Evolutionary conservation across 2,329 filamentous ascomycete genomes (phyloP).

Genomic region (Fusarium floridanum): DNA sequence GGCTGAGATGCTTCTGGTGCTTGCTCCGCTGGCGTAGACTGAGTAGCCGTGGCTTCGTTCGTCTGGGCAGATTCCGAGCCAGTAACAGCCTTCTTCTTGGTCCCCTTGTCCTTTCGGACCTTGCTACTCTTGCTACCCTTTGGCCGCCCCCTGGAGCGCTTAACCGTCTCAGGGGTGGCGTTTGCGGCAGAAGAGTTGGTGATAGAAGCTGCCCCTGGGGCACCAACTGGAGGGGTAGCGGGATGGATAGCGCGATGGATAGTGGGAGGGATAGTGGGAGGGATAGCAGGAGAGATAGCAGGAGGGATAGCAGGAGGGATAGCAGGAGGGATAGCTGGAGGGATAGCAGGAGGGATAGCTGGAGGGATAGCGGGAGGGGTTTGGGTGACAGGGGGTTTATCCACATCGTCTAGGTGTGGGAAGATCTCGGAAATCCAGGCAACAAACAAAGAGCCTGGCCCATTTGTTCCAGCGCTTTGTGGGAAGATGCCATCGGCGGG

Average conservation of each 20-base stretch:
- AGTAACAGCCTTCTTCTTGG: slow-evolving; percentile 56
- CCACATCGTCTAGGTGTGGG: slow-evolving; percentile 53
- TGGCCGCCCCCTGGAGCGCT: slow-evolving; percentile 65
- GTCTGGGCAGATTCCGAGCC: slow-evolving; percentile 7
- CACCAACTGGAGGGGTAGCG: slow-evolving; percentile 4
- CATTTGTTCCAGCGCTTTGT: slow-evolving; percentile 67
- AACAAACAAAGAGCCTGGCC: slow-evolving; percentile 69
- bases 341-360: no score
- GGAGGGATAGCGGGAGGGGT: not conserved
- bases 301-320: not conserved
- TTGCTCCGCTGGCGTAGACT: slow-evolving; percentile 1
- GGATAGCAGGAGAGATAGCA: not conserved
- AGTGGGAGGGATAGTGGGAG: not conserved
- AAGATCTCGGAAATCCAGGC: slow-evolving; percentile 75
- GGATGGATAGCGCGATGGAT: not conserved
- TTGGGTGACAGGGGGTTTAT: slow-evolving; percentile 41
- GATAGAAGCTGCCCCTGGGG: slow-evolving; percentile 14
- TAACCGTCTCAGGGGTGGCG: slow-evolving; percentile 44
- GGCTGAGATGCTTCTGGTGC: slow-evolving; percentile 6
- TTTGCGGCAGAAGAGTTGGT: slow-evolving; percentile 18
- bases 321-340: no score
- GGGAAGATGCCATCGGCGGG: slow-evolving; percentile 67
- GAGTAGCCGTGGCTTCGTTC: slow-evolving; percentile 6
- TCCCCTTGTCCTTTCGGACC: slow-evolving; percentile 62
- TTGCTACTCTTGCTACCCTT: slow-evolving; percentile 64